Evolutionary conservation across 192 early-diverging fungal genomes (phyloP), one percentile per base, ranked within the genome.

Genomic region (Haplosporangium gracile): DNA sequence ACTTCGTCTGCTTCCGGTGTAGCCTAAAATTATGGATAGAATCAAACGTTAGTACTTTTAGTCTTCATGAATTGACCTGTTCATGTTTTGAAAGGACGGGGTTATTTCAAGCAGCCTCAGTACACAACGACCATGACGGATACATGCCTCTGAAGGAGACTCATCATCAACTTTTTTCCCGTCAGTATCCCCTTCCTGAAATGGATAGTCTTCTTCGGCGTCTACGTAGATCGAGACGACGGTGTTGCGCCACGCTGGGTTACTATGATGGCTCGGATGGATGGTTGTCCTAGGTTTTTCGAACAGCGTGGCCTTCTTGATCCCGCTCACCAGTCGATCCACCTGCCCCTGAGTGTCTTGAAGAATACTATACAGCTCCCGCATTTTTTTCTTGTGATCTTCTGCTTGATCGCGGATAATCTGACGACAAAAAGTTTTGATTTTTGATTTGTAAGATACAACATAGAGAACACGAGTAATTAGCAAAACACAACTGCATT

Each of bases 331-430:
- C 22, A 86, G 24, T n/a, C 76, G 74, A 49, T 86, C 84, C 16
- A 86, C 79, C 11, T 86, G 84, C 16, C 32, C 45, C n/a, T 86
- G 84, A 3, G 79, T 81, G 3, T 77, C 78, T 40, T 86, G 79
- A 5, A 86, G 51, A 40, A 86, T 81, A 34, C n/a, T 53, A 22
- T 81, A 86, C 57, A 86, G 45, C 22, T 81, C 78, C 5, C 32
- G 16, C 84, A 86, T 86, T 72, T 81, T 80, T 29, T 78, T 86
- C 24, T 77, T 47, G 47, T 86, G 79, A 1, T 76, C 72, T 18
- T 86, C 84, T 49, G 78, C 79, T 34, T 86, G 84, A 32, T 86
- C 84, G 4, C 65, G 69, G 68, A 86, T 86, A 5, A 86, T 81
- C 84, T 86, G 75, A 34, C 36, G 20, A 69, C 42, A 7, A 1